Conservation (phyloP, 257 asterid species). For the Catharanthus roseus region DNA sequence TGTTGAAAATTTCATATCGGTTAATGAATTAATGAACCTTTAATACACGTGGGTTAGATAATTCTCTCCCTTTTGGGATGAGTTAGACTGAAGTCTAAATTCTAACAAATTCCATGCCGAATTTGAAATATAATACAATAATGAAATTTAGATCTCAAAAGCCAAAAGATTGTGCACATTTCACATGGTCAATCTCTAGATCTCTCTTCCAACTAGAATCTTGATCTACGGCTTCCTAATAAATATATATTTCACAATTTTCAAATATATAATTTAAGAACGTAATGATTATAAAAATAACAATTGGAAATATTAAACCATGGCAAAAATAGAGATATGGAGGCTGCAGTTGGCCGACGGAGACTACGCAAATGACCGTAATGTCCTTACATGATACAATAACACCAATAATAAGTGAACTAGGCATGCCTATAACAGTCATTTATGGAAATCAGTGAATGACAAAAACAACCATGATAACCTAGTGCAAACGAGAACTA, state of each 20-base stretch:
- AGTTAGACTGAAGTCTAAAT: too few relatives aligned
- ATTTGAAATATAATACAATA: too few relatives aligned
- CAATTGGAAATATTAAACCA: not conserved
- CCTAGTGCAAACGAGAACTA: not conserved
- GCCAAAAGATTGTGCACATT: not conserved
- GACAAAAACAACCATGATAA: not conserved
- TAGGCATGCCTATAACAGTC: not conserved
- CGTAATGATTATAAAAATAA: not conserved
- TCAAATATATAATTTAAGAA: not conserved
- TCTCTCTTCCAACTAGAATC: not conserved
- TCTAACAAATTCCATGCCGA: too few relatives aligned
- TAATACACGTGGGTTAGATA: too few relatives aligned
- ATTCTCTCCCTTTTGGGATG: too few relatives aligned
- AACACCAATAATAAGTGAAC: not conserved
- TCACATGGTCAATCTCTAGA: not conserved
- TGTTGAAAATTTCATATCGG: too few relatives aligned
- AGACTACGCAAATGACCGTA: not conserved
- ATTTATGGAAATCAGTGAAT: not conserved
- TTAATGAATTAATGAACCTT: too few relatives aligned
- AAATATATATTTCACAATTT: not conserved
- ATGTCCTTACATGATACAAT: not conserved
- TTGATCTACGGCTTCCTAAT: not conserved
- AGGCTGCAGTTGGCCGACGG: not conserved
- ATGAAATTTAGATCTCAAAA: not conserved
- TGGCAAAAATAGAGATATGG: not conserved